Conservation (phyloP, 192 early-diverging fungal species). For the Piromyces finnis region DNA sequence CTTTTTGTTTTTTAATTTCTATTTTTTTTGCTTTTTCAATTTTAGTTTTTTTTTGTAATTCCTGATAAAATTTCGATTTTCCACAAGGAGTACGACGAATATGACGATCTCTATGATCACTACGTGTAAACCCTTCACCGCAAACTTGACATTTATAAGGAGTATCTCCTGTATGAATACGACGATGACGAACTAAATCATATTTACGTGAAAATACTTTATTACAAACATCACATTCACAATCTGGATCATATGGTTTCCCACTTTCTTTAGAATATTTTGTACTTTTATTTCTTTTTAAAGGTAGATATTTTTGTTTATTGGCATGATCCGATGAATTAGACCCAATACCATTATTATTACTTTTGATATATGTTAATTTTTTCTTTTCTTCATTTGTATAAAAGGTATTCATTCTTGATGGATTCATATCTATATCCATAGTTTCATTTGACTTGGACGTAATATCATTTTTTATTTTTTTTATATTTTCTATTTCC, state of each 20-base stretch:
- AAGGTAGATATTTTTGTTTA: neutral
- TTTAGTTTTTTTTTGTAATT: neutral
- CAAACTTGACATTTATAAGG: neutral
- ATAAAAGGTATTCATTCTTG: too few relatives aligned
- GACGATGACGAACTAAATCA: neutral
- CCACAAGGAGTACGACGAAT: neutral
- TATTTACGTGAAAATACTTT: neutral
- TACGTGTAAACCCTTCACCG: neutral
- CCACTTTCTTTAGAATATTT: neutral
- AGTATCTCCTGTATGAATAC: neutral
- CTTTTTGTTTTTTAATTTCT: neutral
- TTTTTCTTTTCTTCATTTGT: too few relatives aligned
- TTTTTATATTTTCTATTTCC: too few relatives aligned
- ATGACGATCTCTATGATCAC: neutral
- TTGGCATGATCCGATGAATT: too few relatives aligned
- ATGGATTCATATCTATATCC: too few relatives aligned
- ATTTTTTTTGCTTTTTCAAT: neutral
- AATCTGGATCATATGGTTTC: neutral
- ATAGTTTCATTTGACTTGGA: too few relatives aligned
- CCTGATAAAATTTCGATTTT: neutral
- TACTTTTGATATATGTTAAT: too few relatives aligned
- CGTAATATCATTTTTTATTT: too few relatives aligned
- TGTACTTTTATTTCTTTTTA: neutral
- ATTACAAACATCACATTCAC: neutral
- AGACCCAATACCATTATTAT: too few relatives aligned